A percentile compares a stretch with the other conserved stretches of the same genome.
Evolutionary conservation across 305 asterid genomes (phyloP).

Genomic region (Fraxinus latifolia): DNA sequence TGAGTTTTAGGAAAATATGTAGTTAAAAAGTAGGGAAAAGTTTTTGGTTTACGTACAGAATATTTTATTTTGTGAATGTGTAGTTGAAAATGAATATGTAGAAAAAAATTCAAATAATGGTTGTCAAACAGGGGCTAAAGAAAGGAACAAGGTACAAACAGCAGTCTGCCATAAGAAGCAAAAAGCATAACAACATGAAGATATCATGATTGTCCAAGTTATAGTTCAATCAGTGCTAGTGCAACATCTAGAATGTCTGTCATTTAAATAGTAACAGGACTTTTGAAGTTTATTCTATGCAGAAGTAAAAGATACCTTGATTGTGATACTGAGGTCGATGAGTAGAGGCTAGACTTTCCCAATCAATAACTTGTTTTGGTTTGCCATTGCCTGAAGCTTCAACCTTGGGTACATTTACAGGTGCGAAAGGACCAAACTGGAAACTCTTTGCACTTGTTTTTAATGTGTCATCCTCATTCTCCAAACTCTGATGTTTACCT

Average conservation of each 20-base stretch:
- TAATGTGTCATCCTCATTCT: constrained; percentile 44
- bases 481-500: constrained; percentile 52
- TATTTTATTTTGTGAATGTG: no score
- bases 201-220: neutral
- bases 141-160: neutral
- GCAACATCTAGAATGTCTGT: neutral
- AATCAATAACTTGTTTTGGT: constrained; percentile 46
- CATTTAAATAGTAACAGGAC: neutral
- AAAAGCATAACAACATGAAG: neutral
- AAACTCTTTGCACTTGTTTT: constrained; percentile 41
- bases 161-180: neutral
- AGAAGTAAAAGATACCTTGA: constrained; percentile 57
- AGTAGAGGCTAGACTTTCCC: constrained; percentile 70
- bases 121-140: neutral
- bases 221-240: neutral
- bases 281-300: neutral
- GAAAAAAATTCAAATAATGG: neutral
- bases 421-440: constrained; percentile 95
- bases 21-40: neutral
- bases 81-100: no score
- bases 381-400: constrained; percentile 43
- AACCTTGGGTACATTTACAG: constrained; percentile 48
- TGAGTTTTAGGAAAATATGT: neutral
- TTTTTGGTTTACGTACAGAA: neutral
- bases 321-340: constrained; percentile 86